Percentiles rank a stretch among this genome's conserved stretches.
Evolutionary conservation across 176 grass and related monocot genomes (phyloP).

Genomic region (Metroxylon sagu): DNA sequence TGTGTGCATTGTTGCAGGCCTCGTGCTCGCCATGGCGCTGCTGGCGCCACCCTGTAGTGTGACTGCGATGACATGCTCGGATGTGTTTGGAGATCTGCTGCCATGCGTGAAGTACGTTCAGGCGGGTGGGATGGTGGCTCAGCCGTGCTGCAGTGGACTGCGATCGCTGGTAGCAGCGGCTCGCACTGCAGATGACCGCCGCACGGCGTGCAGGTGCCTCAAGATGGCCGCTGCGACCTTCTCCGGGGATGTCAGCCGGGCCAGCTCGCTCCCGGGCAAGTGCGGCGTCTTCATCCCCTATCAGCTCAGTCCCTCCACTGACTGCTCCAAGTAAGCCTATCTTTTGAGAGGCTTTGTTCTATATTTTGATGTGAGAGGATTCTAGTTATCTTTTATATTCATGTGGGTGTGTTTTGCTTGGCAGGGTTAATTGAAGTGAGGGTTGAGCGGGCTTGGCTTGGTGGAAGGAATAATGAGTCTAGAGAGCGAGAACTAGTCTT

Average conservation of each 20-base stretch:
- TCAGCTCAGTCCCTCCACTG: constrained; percentile 32
- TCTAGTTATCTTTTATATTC: no score
- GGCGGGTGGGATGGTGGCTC: not conserved
- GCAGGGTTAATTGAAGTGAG: no score
- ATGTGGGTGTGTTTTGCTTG: no score
- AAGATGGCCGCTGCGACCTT: constrained; percentile 21
- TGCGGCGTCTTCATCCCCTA: constrained; percentile 23
- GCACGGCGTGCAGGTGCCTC: constrained; percentile 6
- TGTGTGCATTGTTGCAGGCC: not conserved
- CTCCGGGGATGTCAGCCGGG: not conserved
- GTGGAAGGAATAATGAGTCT: no score
- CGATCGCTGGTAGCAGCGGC: constrained; percentile 4
- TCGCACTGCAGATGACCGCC: constrained; percentile 11
- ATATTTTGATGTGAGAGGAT: no score
- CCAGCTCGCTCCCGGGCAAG: not conserved
- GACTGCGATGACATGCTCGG: constrained; percentile 20
- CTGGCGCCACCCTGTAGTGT: not conserved
- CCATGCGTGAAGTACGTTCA: constrained; percentile 39
- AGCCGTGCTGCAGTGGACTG: constrained; percentile 24
- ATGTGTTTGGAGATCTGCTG: constrained; percentile 33
- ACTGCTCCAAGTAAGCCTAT: constrained; percentile 45
- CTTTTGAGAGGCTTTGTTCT: no score
- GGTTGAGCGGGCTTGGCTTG: no score
- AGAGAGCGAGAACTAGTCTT: no score
- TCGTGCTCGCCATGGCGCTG: not conserved